Evolutionary conservation across 2,329 filamentous ascomycete genomes (phyloP).

Genomic region (Penicillium digitatum): DNA sequence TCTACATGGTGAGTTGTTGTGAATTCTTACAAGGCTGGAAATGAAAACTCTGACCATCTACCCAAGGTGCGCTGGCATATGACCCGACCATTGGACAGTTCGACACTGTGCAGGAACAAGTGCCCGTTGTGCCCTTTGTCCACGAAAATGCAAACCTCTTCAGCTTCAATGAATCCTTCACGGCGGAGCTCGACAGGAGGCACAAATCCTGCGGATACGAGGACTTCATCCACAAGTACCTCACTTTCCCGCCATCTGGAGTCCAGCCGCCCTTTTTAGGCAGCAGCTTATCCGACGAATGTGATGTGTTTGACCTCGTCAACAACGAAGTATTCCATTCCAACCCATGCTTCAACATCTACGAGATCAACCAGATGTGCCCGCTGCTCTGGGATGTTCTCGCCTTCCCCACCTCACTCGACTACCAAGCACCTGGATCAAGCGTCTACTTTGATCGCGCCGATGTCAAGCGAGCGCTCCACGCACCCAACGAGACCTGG

Average conservation of each 20-base stretch:
- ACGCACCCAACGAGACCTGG: conserved; percentile 50
- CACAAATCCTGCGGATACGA: conserved; percentile 48
- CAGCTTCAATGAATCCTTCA: conserved; percentile 45
- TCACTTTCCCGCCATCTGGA: conserved; percentile 50
- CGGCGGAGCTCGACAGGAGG: conserved; percentile 38
- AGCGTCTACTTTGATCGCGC: conserved; percentile 66
- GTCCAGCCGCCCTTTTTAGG: conserved; percentile 57
- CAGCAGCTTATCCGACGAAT: conserved; percentile 47
- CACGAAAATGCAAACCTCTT: conserved; percentile 43
- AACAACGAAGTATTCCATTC: conserved; percentile 50
- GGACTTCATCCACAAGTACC: conserved; percentile 46
- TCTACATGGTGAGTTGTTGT: conserved; percentile 49
- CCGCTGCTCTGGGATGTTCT: conserved; percentile 67
- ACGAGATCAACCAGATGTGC: conserved; percentile 69
- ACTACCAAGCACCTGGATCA: conserved; percentile 60
- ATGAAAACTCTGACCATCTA: conserved; percentile 1
- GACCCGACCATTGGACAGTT: conserved; percentile 58
- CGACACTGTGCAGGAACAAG: conserved; percentile 32
- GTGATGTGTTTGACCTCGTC: conserved; percentile 57
- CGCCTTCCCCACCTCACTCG: conserved; percentile 53
- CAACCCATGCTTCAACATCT: conserved; percentile 79
- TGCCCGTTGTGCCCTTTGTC: conserved; percentile 43
- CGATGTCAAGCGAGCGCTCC: conserved; percentile 66
- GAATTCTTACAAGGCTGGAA: not conserved
- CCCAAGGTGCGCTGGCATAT: conserved; percentile 59